Conservation (phyloP, 2,329 filamentous ascomycete species). For the Clonostachys solani region DNA sequence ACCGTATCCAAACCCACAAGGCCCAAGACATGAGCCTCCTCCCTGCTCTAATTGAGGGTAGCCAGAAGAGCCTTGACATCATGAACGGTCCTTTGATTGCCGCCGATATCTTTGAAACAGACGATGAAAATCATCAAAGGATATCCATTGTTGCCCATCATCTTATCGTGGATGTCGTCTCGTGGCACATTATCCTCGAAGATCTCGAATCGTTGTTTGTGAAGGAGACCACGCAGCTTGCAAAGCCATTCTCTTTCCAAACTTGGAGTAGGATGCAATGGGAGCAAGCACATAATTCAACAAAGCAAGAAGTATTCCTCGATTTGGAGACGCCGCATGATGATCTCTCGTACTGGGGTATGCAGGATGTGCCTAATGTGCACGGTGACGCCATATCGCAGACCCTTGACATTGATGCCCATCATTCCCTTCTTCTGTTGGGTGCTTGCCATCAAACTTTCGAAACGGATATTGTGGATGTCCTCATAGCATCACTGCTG, state of each 20-base stretch:
- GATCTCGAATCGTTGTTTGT: slow-evolving; percentile 32
- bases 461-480: slow-evolving; percentile 27
- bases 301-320: not conserved
- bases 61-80: slow-evolving; percentile 3
- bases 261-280: slow-evolving; percentile 26
- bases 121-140: slow-evolving; percentile 5
- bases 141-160: slow-evolving; percentile 29
- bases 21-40: not conserved
- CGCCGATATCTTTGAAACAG: slow-evolving; percentile 6
- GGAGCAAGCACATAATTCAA: slow-evolving; percentile 13
- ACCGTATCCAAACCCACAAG: slow-evolving; percentile 1
- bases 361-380: slow-evolving; percentile 5
- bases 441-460: slow-evolving; percentile 12
- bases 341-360: slow-evolving; percentile 12
- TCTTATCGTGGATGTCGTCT: slow-evolving; percentile 37
- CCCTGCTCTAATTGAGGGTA: slow-evolving; percentile 6
- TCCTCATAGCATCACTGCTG: slow-evolving; percentile 26
- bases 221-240: too few relatives aligned
- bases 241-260: slow-evolving; percentile 18
- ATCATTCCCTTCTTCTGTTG: slow-evolving; percentile 4
- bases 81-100: slow-evolving; percentile 7
- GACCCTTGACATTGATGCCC: slow-evolving; percentile 1
- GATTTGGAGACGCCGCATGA: slow-evolving; percentile 3
- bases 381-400: slow-evolving; percentile 2
- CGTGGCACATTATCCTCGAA: slow-evolving; percentile 37